Evolutionary conservation across 2,329 filamentous ascomycete genomes (phyloP).

Genomic region (Ophiostoma ips): DNA sequence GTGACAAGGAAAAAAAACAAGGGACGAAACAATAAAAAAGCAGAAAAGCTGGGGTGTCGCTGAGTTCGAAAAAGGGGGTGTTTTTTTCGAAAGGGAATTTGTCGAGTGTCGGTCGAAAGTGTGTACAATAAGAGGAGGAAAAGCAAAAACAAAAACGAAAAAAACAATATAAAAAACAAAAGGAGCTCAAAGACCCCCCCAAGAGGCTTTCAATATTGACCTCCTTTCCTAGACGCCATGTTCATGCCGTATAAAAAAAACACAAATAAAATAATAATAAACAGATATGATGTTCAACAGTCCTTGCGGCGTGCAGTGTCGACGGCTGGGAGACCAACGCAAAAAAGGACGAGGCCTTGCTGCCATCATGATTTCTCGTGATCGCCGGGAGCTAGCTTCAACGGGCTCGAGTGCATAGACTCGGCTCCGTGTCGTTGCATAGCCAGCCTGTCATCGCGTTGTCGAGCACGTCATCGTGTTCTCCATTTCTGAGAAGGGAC

Average conservation of each 20-base stretch:
- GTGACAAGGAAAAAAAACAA: too few species aligned
- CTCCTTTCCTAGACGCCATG: conserved; percentile 2
- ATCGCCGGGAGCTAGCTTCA: neutral
- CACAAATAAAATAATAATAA: neutral
- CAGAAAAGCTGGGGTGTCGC: too few species aligned
- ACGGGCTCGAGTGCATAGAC: neutral
- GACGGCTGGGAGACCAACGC: neutral
- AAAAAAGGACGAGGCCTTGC: too few species aligned
- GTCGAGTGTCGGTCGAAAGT: too few species aligned
- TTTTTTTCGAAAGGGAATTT: too few species aligned
- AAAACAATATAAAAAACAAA: neutral
- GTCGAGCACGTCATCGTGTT: too few species aligned
- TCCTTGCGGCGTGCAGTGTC: neutral
- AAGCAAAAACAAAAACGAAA: neutral
- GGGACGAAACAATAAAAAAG: too few species aligned
- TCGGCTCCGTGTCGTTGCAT: neutral
- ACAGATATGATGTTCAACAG: neutral
- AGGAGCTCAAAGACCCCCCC: neutral
- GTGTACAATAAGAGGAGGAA: too few species aligned
- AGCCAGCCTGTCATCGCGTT: neutral
- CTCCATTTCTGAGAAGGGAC: neutral
- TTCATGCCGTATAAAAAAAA: conserved; percentile 4
- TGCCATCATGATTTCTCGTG: neutral
- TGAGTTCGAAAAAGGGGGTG: too few species aligned
- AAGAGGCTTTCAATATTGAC: neutral